These are phyloP conservation scores for Aspergillus sp. DNA, from an alignment of 2,329 filamentous ascomycete genomes.

Conservation along the genomic window DNA sequence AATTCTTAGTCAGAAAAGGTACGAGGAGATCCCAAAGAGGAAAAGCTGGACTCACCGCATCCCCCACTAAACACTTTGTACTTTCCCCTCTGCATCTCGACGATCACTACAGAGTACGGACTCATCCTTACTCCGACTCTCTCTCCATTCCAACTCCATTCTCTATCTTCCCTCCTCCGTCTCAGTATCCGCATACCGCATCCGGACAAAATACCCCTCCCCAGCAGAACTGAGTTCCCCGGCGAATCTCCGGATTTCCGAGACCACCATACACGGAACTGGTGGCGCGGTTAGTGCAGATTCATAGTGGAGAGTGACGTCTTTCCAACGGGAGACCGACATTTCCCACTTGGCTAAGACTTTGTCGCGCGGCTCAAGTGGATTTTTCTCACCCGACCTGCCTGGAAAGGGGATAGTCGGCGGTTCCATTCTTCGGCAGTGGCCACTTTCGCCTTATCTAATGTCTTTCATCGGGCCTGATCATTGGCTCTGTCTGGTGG, in stretches of 20 bases:
- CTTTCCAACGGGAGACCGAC: not conserved
- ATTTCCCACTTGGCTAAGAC: not conserved
- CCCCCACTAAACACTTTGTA: no score
- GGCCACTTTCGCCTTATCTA: not conserved
- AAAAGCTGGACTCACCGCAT: no score
- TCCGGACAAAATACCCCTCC: no score
- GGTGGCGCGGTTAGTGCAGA: no score
- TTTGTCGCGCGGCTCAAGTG: no score
- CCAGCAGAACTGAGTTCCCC: no score
- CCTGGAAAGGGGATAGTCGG: not conserved
- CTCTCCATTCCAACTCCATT: not conserved
- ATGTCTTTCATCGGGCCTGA: not conserved
- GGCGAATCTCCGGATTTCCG: not conserved
- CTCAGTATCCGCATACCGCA: no score
- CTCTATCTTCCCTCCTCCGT: not conserved
- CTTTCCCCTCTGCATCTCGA: no score
- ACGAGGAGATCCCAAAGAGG: not conserved
- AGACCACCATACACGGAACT: not conserved
- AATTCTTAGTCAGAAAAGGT: not conserved
- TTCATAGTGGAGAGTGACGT: not conserved
- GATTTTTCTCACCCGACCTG: constrained; percentile 1
- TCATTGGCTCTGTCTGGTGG: not conserved
- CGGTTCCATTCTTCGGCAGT: no score
- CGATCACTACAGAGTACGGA: no score
- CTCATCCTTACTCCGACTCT: not conserved